Percentiles rank a stretch among this genome's conserved stretches.
Evolutionary conservation across 2,329 filamentous ascomycete species (phyloP).

Genomic region (Stachybotrys elegans): DNA sequence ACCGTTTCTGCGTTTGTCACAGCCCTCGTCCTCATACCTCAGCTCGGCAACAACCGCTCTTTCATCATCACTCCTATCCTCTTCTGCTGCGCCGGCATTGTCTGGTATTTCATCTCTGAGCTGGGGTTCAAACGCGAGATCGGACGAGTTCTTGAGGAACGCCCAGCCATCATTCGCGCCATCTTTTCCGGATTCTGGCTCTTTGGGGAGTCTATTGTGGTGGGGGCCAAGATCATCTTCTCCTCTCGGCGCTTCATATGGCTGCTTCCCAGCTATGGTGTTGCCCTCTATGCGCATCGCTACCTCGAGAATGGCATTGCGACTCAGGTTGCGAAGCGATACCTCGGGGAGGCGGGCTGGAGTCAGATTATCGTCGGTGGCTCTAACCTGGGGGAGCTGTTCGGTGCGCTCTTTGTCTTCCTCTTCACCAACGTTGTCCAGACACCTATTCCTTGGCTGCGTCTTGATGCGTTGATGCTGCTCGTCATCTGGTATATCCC

Average conservation of each 20-base stretch:
- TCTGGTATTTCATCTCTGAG: slow-evolving; percentile 42
- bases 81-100: slow-evolving; percentile 32
- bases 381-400: slow-evolving; percentile 43
- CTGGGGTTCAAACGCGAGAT: slow-evolving; percentile 22
- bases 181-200: neutral
- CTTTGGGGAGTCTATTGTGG: slow-evolving; percentile 35
- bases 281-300: slow-evolving; percentile 44
- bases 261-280: slow-evolving; percentile 42
- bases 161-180: neutral
- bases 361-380: slow-evolving; percentile 45
- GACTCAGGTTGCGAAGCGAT: slow-evolving; percentile 38
- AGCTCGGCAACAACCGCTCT: slow-evolving; percentile 44
- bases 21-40: slow-evolving; percentile 43
- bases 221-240: slow-evolving; percentile 40
- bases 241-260: slow-evolving; percentile 42
- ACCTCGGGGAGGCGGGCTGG: slow-evolving; percentile 42
- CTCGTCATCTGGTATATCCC: slow-evolving; percentile 44
- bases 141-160: neutral
- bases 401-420: slow-evolving; percentile 43
- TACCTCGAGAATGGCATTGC: slow-evolving; percentile 45
- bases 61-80: slow-evolving; percentile 46
- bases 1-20: slow-evolving; percentile 42
- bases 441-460: slow-evolving; percentile 46
- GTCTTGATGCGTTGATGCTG: slow-evolving; percentile 39
- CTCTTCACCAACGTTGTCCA: slow-evolving; percentile 41